Evolutionary conservation across 2,329 filamentous ascomycete genomes (phyloP), one percentile per base, ranked within the genome.

Genomic region (Colletotrichum filicis): DNA sequence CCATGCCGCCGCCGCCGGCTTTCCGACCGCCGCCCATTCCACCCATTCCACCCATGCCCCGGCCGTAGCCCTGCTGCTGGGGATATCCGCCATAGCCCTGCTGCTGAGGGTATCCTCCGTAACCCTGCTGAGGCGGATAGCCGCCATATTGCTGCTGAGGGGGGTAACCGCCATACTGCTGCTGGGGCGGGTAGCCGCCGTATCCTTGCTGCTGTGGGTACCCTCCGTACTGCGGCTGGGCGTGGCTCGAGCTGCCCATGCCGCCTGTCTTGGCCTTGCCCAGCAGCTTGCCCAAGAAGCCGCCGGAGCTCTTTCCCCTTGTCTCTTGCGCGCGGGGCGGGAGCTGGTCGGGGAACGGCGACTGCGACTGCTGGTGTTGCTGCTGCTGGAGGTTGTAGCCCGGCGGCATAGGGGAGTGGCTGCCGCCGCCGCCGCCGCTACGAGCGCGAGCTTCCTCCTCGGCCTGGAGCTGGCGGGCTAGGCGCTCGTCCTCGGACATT

Each of bases 401-500:
- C 76, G 69, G 79, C 75, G 74, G 83, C 59, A 78, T 76, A 68
- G 68, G 76, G 26, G 76, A 79, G 68, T 75, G 74, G 71, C 82
- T 83, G 19, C 42, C 42, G 26, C 82, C 82, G 19, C 77, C 79
- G 60, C 76, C 76, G 26, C 64, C 74, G 64, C 77, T 77, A 70
- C 79, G 77, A 63, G 75, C 80, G 79, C 19, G 87, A 87, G 57
- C 90, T 75, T 97, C 89, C 82, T 98, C 95, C 82, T 98, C 94
- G 57, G 93, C 93, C 81, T 98, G 95, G 55, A 98, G 85, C 79
- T 91, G 90, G 53, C 93, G 89, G 8, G 95, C 95, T 11, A 95
- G 85, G 30, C 88, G 88, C 72, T 93, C 94, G 79, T 97, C 95
- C 59, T 93, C 91, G 71, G 89, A 89, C 63, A 82, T 77, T 55